Evolutionary conservation across 202 grass and related monocot genomes (phyloP), one percentile per base, ranked within the genome.

Genomic region (Carex sylvatica): DNA sequence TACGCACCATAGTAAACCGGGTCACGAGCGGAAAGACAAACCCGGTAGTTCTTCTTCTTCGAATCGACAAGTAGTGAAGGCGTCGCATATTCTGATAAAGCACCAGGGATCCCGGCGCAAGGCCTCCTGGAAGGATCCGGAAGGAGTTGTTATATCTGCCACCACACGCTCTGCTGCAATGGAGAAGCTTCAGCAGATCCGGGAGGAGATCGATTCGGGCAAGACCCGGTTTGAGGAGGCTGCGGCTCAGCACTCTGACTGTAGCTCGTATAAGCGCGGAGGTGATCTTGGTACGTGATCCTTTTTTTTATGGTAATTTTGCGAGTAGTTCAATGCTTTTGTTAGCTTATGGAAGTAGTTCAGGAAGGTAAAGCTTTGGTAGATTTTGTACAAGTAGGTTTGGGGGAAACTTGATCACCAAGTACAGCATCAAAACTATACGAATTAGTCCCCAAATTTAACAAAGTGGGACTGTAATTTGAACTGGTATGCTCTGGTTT

Each of bases 41-140:
- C 71, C 46, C 47, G 12, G 23, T 28, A 9, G 15, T 47, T 10
- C 85, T 2, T 53, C 85, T 65, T 5, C 86, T 24, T 51, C 85
- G 58, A 70, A 30, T 26, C 70, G 53, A 30, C 47, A 91, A 72
- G 86, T 85, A 76, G 88, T 94, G 70, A 88, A 85, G 64, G 95
- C 92, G 60, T 94, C 88, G 72, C 95, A 94, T 89, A 90, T 94
- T 83, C 88, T 97, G 83, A 93, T 97, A 83, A 94, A 97, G 83
- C 95, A 97, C 88, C 87, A 97, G 85, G 95, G 92, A 0, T 97
- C 95, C 35, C 88, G 92, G 56, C 92, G 92, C 83, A 91, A 88
- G 92, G 87, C 90, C 24, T 97, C 92, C 78, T 94, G 95, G 95
- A 85, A 88, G 63, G 95, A 97, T 71, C 95, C 95, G 13, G 79